Evolutionary conservation across 306 rosid genomes (phyloP), one percentile per base, ranked within the genome.

Genomic region (Citrullus mucosospermus): DNA sequence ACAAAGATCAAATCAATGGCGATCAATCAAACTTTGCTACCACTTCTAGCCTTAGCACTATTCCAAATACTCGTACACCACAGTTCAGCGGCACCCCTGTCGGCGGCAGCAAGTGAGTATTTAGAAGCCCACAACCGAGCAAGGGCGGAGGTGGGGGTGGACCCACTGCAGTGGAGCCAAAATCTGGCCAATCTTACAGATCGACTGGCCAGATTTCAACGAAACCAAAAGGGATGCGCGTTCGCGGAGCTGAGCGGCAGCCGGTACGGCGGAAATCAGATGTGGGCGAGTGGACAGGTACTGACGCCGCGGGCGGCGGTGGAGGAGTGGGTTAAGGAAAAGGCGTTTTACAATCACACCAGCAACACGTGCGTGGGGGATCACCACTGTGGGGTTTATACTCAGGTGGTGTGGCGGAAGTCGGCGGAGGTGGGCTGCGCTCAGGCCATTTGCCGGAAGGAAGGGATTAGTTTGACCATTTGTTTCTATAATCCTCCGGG

Each of bases 401-500:
- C 97, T 0, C 97, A 92, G 73, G 92, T 93, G 3, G 98, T 93
- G 76, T 93, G 98, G 97, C 84, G 82, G 83, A 90, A 92, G 18
- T 81, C 96, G 4, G 7, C 34, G 68, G 81, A 85, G 66, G 4
- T 93, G 53, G 96, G 98, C 0, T 93, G 98, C 20, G 84, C 92
- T 25, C 88, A 86, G 25, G 93, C 93, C 0, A 51, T 82, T 3
- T 93, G 98, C 76, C 82, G 34, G 51, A 88, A 89, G 78, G 89
- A 89, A 8, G 43, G 78, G 51, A 77, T 86, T 11, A 89, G 81
- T 72, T 80, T 93, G 78, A 85, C 92, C 30, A 85, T 93, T 25
- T 93, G 98, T 41, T 87, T 90, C 78, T 93, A 93, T 48, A 80
- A 81, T 46, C 98, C 98, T 9, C 95, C 96, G 0, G 98, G 96